Conservation (phyloP, 202 grass and related monocot genomes). For the Panicum hallii region DNA sequence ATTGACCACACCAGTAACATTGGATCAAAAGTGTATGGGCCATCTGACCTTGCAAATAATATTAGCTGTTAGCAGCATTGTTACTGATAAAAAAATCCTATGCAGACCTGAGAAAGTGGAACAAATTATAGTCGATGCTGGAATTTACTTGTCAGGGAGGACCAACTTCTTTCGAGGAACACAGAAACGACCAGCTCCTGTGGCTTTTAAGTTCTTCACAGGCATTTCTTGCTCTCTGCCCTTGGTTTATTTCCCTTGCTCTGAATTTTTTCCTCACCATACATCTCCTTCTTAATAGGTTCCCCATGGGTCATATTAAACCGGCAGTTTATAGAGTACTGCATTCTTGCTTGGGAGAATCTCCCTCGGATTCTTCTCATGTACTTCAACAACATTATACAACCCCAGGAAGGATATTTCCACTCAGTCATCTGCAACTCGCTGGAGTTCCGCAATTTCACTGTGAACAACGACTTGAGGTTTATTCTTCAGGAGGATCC, state of each 20-base stretch:
- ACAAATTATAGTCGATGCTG: slow-evolving; percentile 95
- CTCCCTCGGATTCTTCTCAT: slow-evolving; percentile 89
- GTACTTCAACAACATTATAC: slow-evolving; percentile 89
- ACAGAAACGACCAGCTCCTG: slow-evolving; percentile 74
- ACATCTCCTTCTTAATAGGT: slow-evolving; percentile 59
- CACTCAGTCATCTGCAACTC: slow-evolving; percentile 95
- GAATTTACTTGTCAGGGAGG: slow-evolving; percentile 91
- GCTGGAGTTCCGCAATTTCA: slow-evolving; percentile 68
- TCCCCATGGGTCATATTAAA: slow-evolving; percentile 97
- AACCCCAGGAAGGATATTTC: slow-evolving; percentile 94
- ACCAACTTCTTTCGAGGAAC: slow-evolving; percentile 84
- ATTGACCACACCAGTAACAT: slow-evolving; percentile 88
- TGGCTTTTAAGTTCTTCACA: slow-evolving; percentile 95
- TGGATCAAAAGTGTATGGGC: slow-evolving; percentile 80
- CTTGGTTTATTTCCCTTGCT: slow-evolving; percentile 37
- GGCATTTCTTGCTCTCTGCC: slow-evolving; percentile 54
- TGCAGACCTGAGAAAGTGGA: slow-evolving; percentile 84
- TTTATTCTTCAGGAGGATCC: slow-evolving; percentile 67
- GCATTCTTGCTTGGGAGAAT: slow-evolving; percentile 88
- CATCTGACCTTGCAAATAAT: slow-evolving; percentile 43
- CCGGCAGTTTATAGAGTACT: slow-evolving; percentile 87
- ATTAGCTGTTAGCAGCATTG: slow-evolving; percentile 6
- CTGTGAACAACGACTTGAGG: slow-evolving; percentile 80
- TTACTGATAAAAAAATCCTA: slow-evolving; percentile 27
- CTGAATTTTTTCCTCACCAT: slow-evolving; percentile 39